Base-by-base conservation (phyloP, 345 rosid genomes). In the Hypericum androsaemum region DNA sequence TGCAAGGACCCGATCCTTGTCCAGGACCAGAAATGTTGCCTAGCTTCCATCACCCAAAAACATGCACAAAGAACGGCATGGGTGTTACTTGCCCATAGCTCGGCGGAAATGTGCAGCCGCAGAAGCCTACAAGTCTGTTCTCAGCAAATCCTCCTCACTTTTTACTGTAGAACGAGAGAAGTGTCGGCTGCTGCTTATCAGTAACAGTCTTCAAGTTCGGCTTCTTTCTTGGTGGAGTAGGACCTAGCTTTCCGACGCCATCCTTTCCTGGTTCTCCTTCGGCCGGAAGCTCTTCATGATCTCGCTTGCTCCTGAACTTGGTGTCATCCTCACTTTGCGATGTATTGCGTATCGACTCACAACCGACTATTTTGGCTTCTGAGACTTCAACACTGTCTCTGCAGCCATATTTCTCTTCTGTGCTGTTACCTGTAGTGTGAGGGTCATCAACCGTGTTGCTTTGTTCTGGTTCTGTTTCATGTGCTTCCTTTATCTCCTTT, bases 101-200 rank as follows among this genome's bases (percentile, higher is more conserved):
- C 32, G 32, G 4, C 32, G 32, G 32, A 4, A 22, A 22, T 4
- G 32, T 22, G 32, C 32, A 22, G 32, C 32, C 32, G 32, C 32
- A 22, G 32, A 22, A 1, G 32, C 32, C 32, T 22, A 22, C 4
- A 22, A 22, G 2, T 22, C 4, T 4, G 32, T 22, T 22, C 32
- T 22, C 32, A 22, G 32, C 2, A 22, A 22, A 13, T 4, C 22
- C 14, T 46, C 47, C n/a, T 44, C 74, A 84, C 39, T 64, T 74
- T 50, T 64, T 79, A 57, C 71, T 56, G 0, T 75, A 88, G 79
- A 76, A 82, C 16, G 82, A 80, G 59, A 78, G 70, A 8, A 88
- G 71, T 0, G 84, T 82, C 28, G 86, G 77, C 51, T 82, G 86
- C 41, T 75, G 82, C 7, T 46, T 46, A 52, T 74, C 81, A 39